Conservation (phyloP, 2,329 filamentous ascomycete genomes). For the Cercospora sp. region DNA sequence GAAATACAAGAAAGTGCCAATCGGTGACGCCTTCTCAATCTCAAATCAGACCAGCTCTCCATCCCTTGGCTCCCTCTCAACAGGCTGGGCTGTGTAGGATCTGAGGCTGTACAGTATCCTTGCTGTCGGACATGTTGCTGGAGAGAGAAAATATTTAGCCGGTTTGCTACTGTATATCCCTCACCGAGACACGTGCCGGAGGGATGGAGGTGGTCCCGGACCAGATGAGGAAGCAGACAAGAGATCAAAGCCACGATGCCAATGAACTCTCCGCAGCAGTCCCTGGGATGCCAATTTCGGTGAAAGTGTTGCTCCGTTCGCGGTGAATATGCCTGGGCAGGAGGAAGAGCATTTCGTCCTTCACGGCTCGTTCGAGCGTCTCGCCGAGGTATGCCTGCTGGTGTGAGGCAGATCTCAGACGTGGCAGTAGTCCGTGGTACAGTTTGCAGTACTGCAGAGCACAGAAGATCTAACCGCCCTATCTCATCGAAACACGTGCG, state of each 20-base stretch:
- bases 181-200: not conserved
- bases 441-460: not conserved
- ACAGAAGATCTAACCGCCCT: not conserved
- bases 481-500: not conserved
- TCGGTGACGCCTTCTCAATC: not conserved
- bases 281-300: not conserved
- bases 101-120: not conserved
- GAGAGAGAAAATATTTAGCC: not conserved
- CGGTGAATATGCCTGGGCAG: not conserved
- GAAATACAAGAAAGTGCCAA: not conserved
- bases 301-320: not conserved
- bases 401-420: not conserved
- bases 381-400: not conserved
- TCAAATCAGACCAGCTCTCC: not conserved
- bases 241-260: not conserved
- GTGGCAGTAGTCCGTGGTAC: not conserved
- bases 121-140: not conserved
- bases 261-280: not conserved
- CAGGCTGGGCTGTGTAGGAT: not conserved
- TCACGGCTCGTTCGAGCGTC: not conserved
- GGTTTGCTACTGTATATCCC: not conserved
- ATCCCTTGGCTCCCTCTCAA: not conserved
- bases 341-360: no score
- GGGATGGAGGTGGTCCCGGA: not conserved
- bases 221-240: not conserved